Percentiles rank a stretch among this genome's conserved stretches.
These are phyloP conservation scores for Rosa persica DNA, from an alignment of 306 rosid species.

Conservation along the genomic window DNA sequence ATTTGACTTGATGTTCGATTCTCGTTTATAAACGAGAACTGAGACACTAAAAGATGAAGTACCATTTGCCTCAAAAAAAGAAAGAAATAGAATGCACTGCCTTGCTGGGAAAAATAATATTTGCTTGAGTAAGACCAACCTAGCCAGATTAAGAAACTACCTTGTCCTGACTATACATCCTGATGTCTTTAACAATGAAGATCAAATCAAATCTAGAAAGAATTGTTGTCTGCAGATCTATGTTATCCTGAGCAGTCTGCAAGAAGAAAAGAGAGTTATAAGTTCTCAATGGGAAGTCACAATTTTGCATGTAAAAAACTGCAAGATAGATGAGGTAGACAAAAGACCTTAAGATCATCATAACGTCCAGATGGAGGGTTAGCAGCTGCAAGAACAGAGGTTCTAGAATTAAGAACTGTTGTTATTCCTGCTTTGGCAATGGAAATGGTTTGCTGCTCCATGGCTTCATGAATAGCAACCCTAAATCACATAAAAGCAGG, in stretches of 20 bases:
- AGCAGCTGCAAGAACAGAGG: slow-evolving; percentile 99
- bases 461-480: slow-evolving; percentile 99
- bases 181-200: slow-evolving; percentile 95
- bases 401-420: slow-evolving; percentile 95
- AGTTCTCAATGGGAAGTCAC: slow-evolving; percentile 13
- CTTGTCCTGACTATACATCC: slow-evolving; percentile 93
- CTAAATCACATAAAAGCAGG: slow-evolving; percentile 36
- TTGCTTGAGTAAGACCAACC: not conserved
- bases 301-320: slow-evolving; percentile 13
- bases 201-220: slow-evolving; percentile 95
- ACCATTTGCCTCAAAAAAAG: not conserved
- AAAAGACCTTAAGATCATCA: slow-evolving; percentile 89
- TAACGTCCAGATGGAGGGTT: slow-evolving; percentile 99
- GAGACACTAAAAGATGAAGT: slow-evolving; percentile 2
- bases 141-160: slow-evolving; percentile 41
- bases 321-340: not conserved
- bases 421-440: slow-evolving; percentile 99
- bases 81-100: not conserved
- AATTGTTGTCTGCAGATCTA: slow-evolving; percentile 98
- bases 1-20: not conserved
- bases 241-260: slow-evolving; percentile 99
- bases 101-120: slow-evolving; percentile 15
- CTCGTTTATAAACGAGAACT: not conserved
- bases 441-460: slow-evolving; percentile 99
- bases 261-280: slow-evolving; percentile 29